These are phyloP conservation scores for Verticillium nonalfalfae DNA, from an alignment of 2,329 filamentous ascomycete genomes.

Conservation along the genomic window DNA sequence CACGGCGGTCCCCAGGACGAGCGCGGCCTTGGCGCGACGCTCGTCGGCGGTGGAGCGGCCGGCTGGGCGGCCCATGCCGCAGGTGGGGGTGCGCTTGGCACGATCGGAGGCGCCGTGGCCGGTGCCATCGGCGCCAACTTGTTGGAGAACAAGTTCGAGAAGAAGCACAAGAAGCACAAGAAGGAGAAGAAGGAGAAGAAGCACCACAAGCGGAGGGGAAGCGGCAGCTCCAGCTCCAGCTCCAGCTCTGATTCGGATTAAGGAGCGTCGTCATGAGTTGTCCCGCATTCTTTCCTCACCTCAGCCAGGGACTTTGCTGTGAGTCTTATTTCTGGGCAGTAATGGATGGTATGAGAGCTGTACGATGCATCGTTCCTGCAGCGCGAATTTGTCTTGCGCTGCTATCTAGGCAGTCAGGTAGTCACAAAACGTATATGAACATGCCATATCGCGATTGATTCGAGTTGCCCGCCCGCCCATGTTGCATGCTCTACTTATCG, in stretches of 20 bases:
- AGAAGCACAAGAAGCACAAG: conserved; percentile 21
- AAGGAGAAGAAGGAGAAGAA: conserved; percentile 21
- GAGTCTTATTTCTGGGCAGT: no score
- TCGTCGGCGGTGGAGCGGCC: conserved; percentile 47
- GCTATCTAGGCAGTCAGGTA: no score
- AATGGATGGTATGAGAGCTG: no score
- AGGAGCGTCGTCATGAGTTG: not conserved
- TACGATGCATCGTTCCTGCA: no score
- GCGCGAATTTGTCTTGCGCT: no score
- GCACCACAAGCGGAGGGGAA: conserved; percentile 8
- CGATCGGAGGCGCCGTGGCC: conserved; percentile 41
- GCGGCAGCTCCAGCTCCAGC: conserved; percentile 8
- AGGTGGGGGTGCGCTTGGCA: conserved; percentile 44
- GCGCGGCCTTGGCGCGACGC: conserved; percentile 48
- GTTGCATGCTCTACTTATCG: no score
- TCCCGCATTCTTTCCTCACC: no score
- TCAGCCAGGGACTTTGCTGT: no score
- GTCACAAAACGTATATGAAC: no score
- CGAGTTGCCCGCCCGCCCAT: no score
- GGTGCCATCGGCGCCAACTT: conserved; percentile 51
- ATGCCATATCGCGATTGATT: no score
- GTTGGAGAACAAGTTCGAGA: conserved; percentile 34
- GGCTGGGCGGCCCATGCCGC: conserved; percentile 47
- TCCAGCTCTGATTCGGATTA: conserved; percentile 1
- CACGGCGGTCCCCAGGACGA: conserved; percentile 29